Base-by-base conservation (phyloP, 257 asterid genomes). In the Penstemon barbatus region DNA sequence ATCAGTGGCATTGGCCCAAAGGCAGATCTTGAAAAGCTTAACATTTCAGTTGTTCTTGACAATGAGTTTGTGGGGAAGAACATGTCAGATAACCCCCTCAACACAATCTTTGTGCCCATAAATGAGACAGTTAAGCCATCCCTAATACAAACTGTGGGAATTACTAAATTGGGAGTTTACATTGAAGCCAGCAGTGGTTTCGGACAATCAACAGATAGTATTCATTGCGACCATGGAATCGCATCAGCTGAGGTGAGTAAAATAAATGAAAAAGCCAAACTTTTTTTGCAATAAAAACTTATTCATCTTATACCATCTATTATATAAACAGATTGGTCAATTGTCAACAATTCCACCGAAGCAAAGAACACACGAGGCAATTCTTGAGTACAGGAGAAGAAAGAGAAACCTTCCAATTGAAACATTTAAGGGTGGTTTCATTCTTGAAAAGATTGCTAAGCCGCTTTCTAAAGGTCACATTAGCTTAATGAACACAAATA, bases 101-200 rank as follows among this genome's bases (percentile, higher is more conserved):
- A 94, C 83, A 83, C 97, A 6, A 87, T 94, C 59, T 94, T 87
- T 44, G 89, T 94, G 15, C 99, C 99, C 48, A 75, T 79, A 25
- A 83, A 78, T 46, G 78, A 77, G 18, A 88, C 85, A 0, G 88
- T 91, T 43, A 72, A 78, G 63, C 91, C 75, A 71, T 94, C 99
- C 3, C 70, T 94, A 10, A 94, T 94, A 73, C 93, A 94, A 55
- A 86, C 95, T 1, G 99, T 94, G 46, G 99, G 99, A 4, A 94
- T 94, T 19, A 91, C 99, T 5, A 87, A 89, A 76, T 12, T 41
- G 74, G 99, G 97, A 9, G 97, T 94, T 38, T 94, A 94, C 61
- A 81, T 94, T 68, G 99, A 94, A 74, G 95, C 99, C 9, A 94
- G 97, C 81, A 81, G 94, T 67, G 99, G 99, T 44, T 94, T 79